Evolutionary conservation across 441 rosid genomes (phyloP).

Genomic region (Biscutella laevigata): DNA sequence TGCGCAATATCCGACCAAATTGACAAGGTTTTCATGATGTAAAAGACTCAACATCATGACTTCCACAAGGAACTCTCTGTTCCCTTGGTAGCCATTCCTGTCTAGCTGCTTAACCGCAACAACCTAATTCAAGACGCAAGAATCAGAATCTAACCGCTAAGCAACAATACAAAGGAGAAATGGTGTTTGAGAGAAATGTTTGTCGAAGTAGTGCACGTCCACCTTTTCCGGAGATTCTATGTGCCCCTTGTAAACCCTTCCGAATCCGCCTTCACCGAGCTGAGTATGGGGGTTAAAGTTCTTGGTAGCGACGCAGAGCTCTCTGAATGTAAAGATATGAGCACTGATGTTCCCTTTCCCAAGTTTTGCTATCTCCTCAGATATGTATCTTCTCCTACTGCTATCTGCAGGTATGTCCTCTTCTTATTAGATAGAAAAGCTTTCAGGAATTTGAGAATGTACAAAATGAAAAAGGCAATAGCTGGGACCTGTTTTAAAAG

Average conservation of each 20-base stretch:
- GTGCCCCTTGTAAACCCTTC: conserved; percentile 78
- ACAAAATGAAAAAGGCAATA: neutral
- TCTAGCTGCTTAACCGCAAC: conserved; percentile 93
- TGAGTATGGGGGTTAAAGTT: conserved; percentile 57
- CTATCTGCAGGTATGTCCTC: conserved; percentile 37
- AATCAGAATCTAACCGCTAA: conserved; percentile 1
- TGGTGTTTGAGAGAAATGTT: neutral
- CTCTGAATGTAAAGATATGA: conserved; percentile 49
- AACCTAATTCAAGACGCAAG: conserved; percentile 28
- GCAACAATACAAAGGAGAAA: neutral
- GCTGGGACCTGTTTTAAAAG: conserved; percentile 59
- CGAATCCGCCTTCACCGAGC: conserved; percentile 96
- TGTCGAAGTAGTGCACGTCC: neutral
- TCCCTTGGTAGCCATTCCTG: conserved; percentile 92
- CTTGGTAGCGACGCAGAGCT: conserved; percentile 54
- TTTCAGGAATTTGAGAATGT: neutral
- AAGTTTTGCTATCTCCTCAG: conserved; percentile 48
- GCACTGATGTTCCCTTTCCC: conserved; percentile 69
- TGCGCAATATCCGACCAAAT: conserved; percentile 77
- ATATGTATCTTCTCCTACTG: conserved; percentile 64
- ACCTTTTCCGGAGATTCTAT: conserved; percentile 43
- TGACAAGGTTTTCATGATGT: conserved; percentile 75
- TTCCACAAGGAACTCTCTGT: conserved; percentile 88
- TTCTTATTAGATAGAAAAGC: neutral
- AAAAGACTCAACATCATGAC: conserved; percentile 83